These are phyloP conservation scores for Claviceps citrina DNA, from an alignment of 2,329 filamentous ascomycete genomes.

Conservation along the genomic window DNA sequence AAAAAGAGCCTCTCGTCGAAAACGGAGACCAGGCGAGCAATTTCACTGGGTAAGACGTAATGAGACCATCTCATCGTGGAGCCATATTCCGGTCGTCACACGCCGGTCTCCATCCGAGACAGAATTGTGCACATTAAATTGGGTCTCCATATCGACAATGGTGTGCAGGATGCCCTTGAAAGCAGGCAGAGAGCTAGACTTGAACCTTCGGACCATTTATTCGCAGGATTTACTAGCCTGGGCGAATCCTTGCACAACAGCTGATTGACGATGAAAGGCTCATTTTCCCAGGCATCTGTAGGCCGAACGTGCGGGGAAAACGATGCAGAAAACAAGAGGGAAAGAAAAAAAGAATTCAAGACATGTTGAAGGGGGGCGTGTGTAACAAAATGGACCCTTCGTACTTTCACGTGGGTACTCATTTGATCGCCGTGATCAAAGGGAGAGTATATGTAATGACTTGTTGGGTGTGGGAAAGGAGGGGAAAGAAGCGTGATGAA, in stretches of 20 bases:
- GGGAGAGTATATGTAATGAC: neutral
- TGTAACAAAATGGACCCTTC: neutral
- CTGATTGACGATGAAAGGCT: neutral
- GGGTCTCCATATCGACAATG: neutral
- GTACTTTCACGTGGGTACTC: neutral
- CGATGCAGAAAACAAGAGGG: neutral
- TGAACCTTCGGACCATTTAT: neutral
- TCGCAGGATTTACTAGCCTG: neutral
- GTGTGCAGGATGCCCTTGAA: too few species aligned
- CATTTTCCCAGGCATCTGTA: neutral
- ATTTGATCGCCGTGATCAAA: neutral
- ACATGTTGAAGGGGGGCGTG: neutral
- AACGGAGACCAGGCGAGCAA: neutral
- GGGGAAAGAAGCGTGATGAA: neutral
- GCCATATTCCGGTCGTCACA: slow-evolving; percentile 1
- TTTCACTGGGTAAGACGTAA: neutral
- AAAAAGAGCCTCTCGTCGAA: too few species aligned
- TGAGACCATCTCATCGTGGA: neutral
- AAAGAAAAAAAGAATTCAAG: neutral
- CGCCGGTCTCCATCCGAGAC: slow-evolving; percentile 1
- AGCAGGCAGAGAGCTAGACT: too few species aligned
- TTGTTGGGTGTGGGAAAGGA: too few species aligned
- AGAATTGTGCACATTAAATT: neutral
- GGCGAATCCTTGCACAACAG: too few species aligned
- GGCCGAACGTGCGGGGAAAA: too few species aligned